These are phyloP conservation scores for Claviceps lovelessii DNA, from an alignment of 2,329 filamentous ascomycete genomes.

Conservation along the genomic window DNA sequence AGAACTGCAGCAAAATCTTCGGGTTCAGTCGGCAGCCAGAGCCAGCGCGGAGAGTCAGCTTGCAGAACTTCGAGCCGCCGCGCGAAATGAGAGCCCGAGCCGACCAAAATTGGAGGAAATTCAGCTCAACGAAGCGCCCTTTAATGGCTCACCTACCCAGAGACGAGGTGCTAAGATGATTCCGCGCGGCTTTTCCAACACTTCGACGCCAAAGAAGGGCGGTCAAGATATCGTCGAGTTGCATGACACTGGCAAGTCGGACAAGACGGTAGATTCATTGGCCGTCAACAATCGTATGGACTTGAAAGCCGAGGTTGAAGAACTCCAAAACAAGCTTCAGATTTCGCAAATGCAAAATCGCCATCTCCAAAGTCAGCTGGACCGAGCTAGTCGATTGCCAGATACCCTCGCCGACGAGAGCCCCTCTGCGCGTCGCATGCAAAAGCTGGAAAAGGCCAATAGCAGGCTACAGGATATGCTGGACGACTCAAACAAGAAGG, in stretches of 20 bases:
- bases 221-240: constrained; percentile 44
- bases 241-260: constrained; percentile 68
- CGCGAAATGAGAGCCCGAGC: constrained; percentile 56
- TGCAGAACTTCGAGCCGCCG: constrained; percentile 57
- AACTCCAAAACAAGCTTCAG: constrained; percentile 87
- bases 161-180: constrained; percentile 42
- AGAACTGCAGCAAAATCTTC: constrained; percentile 73
- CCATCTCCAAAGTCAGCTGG: constrained; percentile 77
- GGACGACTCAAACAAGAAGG: constrained; percentile 84
- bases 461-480: constrained; percentile 84
- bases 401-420: constrained; percentile 64
- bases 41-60: constrained; percentile 72
- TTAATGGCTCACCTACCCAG: constrained; percentile 61
- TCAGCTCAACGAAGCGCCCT: constrained; percentile 64
- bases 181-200: constrained; percentile 51
- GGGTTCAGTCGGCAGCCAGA: constrained; percentile 68
- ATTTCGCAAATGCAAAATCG: constrained; percentile 90
- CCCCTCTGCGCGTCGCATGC: constrained; percentile 64
- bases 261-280: constrained; percentile 67
- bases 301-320: constrained; percentile 75
- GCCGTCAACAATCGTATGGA: constrained; percentile 84
- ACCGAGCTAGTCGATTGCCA: constrained; percentile 47
- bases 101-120: constrained; percentile 77
- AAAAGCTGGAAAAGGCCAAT: constrained; percentile 87
- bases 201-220: constrained; percentile 63